Conservation (phyloP, 345 rosid species). For the Nasturtium officinale region DNA sequence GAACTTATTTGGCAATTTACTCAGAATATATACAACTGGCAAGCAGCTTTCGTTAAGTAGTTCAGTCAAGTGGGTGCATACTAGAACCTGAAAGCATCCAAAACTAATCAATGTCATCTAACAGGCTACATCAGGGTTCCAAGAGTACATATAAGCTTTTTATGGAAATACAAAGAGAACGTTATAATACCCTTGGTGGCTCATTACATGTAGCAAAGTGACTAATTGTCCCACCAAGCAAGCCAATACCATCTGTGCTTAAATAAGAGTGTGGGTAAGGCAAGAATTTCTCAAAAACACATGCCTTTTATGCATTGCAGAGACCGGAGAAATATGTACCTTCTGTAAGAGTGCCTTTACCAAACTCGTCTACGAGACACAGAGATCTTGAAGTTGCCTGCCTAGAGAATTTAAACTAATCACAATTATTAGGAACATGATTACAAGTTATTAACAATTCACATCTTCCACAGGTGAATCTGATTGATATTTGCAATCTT, state of each 20-base stretch:
- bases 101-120: neutral
- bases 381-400: slow-evolving; percentile 90
- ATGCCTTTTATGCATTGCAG: neutral
- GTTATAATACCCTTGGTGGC: slow-evolving; percentile 88
- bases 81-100: slow-evolving; percentile 62
- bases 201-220: slow-evolving; percentile 61
- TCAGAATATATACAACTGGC: slow-evolving; percentile 57
- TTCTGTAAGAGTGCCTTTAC: slow-evolving; percentile 98
- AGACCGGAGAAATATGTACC: slow-evolving; percentile 40
- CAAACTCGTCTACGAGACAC: slow-evolving; percentile 94
- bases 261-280: slow-evolving; percentile 25
- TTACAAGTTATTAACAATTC: neutral
- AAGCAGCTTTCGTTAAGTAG: slow-evolving; percentile 68
- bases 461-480: slow-evolving; percentile 13
- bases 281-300: neutral
- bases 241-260: slow-evolving; percentile 85
- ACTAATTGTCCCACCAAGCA: slow-evolving; percentile 92
- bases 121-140: neutral
- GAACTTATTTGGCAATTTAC: neutral
- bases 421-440: slow-evolving; percentile 19
- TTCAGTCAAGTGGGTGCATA: slow-evolving; percentile 91
- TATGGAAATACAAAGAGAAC: slow-evolving; percentile 30
- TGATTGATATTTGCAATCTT: slow-evolving; percentile 11
- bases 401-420: slow-evolving; percentile 48
- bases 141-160: neutral